Evolutionary conservation across 78 protist genomes (phyloP).

Genomic region (slime mould (Dictyostelium discoideum)): DNA sequence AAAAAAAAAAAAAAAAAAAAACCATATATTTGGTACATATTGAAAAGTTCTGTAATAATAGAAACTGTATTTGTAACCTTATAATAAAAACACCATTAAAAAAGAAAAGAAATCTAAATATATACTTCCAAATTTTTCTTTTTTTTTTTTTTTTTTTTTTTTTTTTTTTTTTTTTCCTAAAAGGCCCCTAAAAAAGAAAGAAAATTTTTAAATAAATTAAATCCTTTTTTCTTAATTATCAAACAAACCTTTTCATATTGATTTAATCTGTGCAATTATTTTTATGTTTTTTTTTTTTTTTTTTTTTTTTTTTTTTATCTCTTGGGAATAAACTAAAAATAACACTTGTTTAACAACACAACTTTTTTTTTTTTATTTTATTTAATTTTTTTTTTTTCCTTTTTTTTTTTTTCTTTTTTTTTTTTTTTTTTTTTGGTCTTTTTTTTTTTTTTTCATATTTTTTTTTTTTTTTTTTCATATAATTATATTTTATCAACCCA

Average conservation of each 20-base stretch:
- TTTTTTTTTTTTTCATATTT: too few species aligned
- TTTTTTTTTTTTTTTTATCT: background rate
- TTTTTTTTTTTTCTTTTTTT: too few species aligned
- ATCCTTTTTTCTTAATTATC: background rate
- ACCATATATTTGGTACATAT: background rate
- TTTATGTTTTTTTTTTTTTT: too few species aligned
- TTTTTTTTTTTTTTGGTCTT: too few species aligned
- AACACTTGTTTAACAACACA: background rate
- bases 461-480: too few species aligned
- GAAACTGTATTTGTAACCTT: background rate
- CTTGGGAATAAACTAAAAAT: background rate
- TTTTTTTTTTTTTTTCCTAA: too few species aligned
- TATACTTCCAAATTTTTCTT: background rate
- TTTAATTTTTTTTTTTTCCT: too few species aligned
- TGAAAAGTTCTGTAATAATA: background rate
- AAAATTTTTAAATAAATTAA: too few species aligned
- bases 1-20: too few species aligned
- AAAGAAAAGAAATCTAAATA: background rate
- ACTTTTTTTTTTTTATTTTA: too few species aligned
- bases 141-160: too few species aligned
- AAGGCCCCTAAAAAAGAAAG: background rate
- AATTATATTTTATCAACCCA: too few species aligned
- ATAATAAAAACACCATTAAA: background rate
- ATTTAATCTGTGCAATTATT: background rate
- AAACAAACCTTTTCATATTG: background rate